Base-by-base conservation (phyloP, 1,284 basidiomycete genomes). In the Schizophyllum commune region DNA sequence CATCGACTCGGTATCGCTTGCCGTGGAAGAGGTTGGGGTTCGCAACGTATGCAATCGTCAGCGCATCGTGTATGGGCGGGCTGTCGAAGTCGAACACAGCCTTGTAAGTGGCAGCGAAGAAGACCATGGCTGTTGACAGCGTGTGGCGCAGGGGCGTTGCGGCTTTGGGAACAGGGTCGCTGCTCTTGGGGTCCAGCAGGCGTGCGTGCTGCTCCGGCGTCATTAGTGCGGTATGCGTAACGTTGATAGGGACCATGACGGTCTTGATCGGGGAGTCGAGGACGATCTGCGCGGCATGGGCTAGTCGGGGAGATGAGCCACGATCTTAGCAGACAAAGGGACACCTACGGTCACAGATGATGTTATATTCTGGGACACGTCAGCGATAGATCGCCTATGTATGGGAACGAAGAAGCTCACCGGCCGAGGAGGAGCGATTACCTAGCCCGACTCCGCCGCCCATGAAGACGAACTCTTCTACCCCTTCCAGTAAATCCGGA, bases 391-490 rank as follows among this genome's bases (percentile, higher is more conserved):
- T 34, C 52, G 32, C 53, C 15, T 17, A 39, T 21, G 32, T 5
- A 17, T 2, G 15, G 34, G 2, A 32, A 20, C n/a, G 58, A 3
- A 69, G 9, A 17, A 11, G 39, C 77, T 55, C 61, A 84, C 84
- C 84, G 67, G 89, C 89, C 13, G 83, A 85, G 13, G 90, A 76
- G n/a, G 86, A 86, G 55, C 86, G 76, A 68, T 93, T 94, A 0
- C 91, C 92, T 13, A 90, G 69, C 4, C 91, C 91, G n/a, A 91
- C 84, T 0, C 84, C 89, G 51, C 92, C 92, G n/a, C 92, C 92
- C 92, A 94, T 94, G 68, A 92, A 91, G 4, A 92, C 88, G 61
- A 94, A 83, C 66, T 91, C 83, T 63, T 89, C 85, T 4, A 93
- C 75, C 8, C 79, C 86, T 1, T 77, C 77, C n/a, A 91, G 68